A percentile compares a stretch with the other conserved stretches of the same genome.
These are phyloP conservation scores for Phytophthora pluvialis DNA, from an alignment of 352 stramenopile genomes.

Conservation along the genomic window DNA sequence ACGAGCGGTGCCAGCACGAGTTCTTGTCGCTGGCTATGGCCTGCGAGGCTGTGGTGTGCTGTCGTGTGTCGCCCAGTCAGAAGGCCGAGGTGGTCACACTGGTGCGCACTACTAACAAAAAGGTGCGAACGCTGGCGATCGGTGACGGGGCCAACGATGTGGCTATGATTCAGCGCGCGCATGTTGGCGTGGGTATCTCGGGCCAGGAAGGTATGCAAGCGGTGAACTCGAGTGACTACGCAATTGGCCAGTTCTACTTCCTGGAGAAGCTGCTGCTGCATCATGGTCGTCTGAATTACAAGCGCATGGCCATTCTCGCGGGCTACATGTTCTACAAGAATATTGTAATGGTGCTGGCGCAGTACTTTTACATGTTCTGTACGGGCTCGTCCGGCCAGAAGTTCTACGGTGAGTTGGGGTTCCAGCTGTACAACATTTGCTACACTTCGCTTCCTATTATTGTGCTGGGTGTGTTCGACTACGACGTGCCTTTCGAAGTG, in stretches of 20 bases:
- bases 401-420: constrained; percentile 80
- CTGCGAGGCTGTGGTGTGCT: constrained; percentile 83
- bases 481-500: constrained; percentile 78
- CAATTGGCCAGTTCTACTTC: constrained; percentile 97
- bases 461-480: constrained; percentile 77
- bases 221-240: constrained; percentile 98
- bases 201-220: constrained; percentile 94
- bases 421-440: constrained; percentile 94
- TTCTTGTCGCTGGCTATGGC: constrained; percentile 77
- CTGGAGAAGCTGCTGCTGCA: constrained; percentile 95
- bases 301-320: constrained; percentile 93
- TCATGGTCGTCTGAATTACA: constrained; percentile 98
- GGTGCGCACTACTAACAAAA: constrained; percentile 57
- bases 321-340: constrained; percentile 99
- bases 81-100: constrained; percentile 84
- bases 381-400: constrained; percentile 92
- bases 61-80: constrained; percentile 82
- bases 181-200: constrained; percentile 92
- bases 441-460: constrained; percentile 94
- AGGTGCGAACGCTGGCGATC: constrained; percentile 84
- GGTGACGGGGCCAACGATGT: constrained; percentile 96
- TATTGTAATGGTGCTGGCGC: constrained; percentile 87
- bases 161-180: constrained; percentile 92
- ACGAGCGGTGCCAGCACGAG: constrained; percentile 56
- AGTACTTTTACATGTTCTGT: constrained; percentile 94